A percentile compares a stretch with the other conserved stretches of the same genome.
phyloP scores from a whole-genome alignment of 345 rosid genomes.

The Chamaenerion angustifolium region DNA sequence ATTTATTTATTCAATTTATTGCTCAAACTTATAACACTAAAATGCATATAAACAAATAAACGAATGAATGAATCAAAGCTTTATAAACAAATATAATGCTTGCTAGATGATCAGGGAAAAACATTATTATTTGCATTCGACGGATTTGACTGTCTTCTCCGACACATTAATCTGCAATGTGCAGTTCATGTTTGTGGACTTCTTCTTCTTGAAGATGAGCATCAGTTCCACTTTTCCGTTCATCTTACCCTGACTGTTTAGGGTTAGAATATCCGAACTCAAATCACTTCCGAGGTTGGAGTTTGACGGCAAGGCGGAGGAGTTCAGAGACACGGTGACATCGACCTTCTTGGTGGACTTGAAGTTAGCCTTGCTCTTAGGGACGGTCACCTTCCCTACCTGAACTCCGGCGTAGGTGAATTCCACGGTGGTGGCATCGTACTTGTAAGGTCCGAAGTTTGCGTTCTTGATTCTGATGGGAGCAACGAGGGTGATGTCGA shows the following conservation, averaged over 20 bases:
- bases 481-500: background rate
- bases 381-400: background rate
- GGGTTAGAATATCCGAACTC: slow-evolving; percentile 2
- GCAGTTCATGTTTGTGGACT: slow-evolving; percentile 11
- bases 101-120: too few relatives aligned
- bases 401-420: slow-evolving; percentile 1
- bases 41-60: too few relatives aligned
- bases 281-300: background rate
- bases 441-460: slow-evolving; percentile 6
- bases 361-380: slow-evolving; percentile 1
- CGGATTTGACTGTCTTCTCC: background rate
- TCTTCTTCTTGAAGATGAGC: slow-evolving; percentile 15
- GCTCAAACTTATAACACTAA: too few relatives aligned
- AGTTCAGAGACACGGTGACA: background rate
- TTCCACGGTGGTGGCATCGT: slow-evolving; percentile 1
- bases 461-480: slow-evolving; percentile 2
- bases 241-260: slow-evolving; percentile 1
- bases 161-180: slow-evolving; percentile 4
- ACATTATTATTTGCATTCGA: background rate
- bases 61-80: too few relatives aligned
- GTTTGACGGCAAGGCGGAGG: background rate
- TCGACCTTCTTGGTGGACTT: slow-evolving; percentile 5
- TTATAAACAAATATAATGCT: too few relatives aligned
- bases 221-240: slow-evolving; percentile 8
- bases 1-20: too few relatives aligned